Base-by-base conservation (phyloP, 2,329 filamentous ascomycete species). In the Colletotrichum tropicale region DNA sequence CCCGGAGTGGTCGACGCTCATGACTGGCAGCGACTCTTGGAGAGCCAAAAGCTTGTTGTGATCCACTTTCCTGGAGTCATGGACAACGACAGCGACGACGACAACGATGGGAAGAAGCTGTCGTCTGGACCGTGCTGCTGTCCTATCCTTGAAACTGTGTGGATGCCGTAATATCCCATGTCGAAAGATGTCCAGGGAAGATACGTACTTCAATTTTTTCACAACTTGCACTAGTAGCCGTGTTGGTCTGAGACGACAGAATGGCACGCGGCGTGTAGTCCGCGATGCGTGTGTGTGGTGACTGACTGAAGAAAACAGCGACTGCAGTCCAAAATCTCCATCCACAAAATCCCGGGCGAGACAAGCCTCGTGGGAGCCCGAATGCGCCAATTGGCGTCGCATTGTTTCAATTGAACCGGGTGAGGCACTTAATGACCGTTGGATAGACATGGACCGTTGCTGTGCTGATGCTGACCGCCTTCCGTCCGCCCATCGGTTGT, bases 1-100 rank as follows among this genome's bases (percentile, higher is more conserved):
- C 48, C 52, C 28, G 16, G 28, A 34, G 16, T 38, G 38, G 52
- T 56, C 30, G 66, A 66, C 60, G 70, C 58, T 34, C 76, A 74
- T 70, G 67, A 72, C 72, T 75, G 75, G 65, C 73, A 76, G 73
- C 68, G 61, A 73, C 43, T 60, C n/a, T 69, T 66, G 64, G 26
- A 74, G 69, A 48, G 36, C 69, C 34, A 67, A 77, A 77, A 77
- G 76, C 76, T 77, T 77, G 74, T 76, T 77, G 74, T 70, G 70
- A 65, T 76, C 74, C 74, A 76, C 70, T 36, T 32, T 68, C 65
- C 70, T 75, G 72, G 68, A 72, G 70, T 73, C 34, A 60, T 62
- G 55, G 55, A 73, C 21, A 52, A 61, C 32, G 65, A 58, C 21
- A 58, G 24, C 24, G 24, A 58, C 26, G 24, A 58, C 26, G 43